Evolutionary conservation across 257 asterid genomes (phyloP), one percentile per base, ranked within the genome.

Genomic region (Solanum chilense): DNA sequence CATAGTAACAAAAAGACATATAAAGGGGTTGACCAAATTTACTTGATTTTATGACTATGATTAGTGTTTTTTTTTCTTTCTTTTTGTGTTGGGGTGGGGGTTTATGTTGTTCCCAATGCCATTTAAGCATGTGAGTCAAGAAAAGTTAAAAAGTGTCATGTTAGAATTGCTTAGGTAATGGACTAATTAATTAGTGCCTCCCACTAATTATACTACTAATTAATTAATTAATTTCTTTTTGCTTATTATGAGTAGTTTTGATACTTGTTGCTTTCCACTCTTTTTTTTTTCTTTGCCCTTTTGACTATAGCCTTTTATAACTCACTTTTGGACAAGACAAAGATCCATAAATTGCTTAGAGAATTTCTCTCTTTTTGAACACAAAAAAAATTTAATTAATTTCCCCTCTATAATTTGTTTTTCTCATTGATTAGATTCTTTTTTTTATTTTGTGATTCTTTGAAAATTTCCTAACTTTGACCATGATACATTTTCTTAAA

Each of bases 91-190:
- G 85, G 85, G 66, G 42, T 27, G 64, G 42, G 66, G 66, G 84
- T 18, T 90, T 86, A 89, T 91, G 97, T 88, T 92, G 94, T 94
- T 95, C 89, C 97, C 98, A 92, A 94, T 90, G 97, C 90, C 95
- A 92, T 90, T 91, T 90, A 91, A 88, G 91, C 97, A 93, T 93
- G 96, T 93, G 94, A 93, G 86, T 89, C 69, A 84, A 82, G 87
- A 84, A 88, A 91, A 86, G 92, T 88, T 91, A 49, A 86, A 86
- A 87, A 90, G 89, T 85, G 80, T 89, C 87, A 39, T 90, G 84
- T 93, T 90, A 71, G 83, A 90, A 91, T 87, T 90, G 70, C 87
- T 92, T 83, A 91, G 86, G 86, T 66, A 90, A 76, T 91, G 41
- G 75, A 74, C 86, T 85, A 35, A 39, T 83, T 25, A 83, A 88